Evolutionary conservation across 2,329 filamentous ascomycete species (phyloP).

Genomic region (Claviceps humidiphila): DNA sequence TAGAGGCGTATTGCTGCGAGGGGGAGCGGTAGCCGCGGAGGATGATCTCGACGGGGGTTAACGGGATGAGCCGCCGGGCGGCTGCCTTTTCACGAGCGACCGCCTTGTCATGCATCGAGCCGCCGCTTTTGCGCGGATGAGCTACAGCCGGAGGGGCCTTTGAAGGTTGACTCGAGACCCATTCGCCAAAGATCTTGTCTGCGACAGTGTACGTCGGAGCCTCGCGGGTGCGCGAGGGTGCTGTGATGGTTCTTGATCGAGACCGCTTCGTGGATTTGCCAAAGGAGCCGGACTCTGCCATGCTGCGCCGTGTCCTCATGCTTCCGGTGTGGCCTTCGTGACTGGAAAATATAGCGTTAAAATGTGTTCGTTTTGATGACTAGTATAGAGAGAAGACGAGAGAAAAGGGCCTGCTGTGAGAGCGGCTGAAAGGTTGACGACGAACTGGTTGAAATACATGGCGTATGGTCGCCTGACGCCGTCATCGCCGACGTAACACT

Average conservation of each 20-base stretch:
- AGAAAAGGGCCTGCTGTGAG: neutral
- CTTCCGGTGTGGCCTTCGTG: slow-evolving; percentile 37
- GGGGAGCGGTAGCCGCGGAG: slow-evolving; percentile 63
- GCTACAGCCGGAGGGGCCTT: slow-evolving; percentile 14
- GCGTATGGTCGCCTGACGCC: slow-evolving; percentile 52
- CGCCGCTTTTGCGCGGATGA: slow-evolving; percentile 23
- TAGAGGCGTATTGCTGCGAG: slow-evolving; percentile 67
- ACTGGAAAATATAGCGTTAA: slow-evolving; percentile 18
- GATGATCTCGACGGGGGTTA: slow-evolving; percentile 57
- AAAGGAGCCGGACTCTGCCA: slow-evolving; percentile 51
- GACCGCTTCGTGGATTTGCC: slow-evolving; percentile 53
- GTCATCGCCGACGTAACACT: slow-evolving; percentile 53
- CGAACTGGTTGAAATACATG: slow-evolving; percentile 52
- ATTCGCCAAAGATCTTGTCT: slow-evolving; percentile 48
- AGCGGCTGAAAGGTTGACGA: neutral
- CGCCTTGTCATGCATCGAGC: slow-evolving; percentile 22
- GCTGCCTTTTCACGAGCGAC: slow-evolving; percentile 16
- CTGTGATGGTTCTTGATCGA: slow-evolving; percentile 48
- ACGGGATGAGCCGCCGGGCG: slow-evolving; percentile 21
- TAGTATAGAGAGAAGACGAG: neutral
- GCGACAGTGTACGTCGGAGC: slow-evolving; percentile 49
- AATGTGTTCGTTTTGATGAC: too few species aligned
- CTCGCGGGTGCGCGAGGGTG: slow-evolving; percentile 41
- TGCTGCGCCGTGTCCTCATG: slow-evolving; percentile 36
- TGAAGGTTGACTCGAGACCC: slow-evolving; percentile 37